Evolutionary conservation across 1,139 yeast genomes (phyloP).

Genomic region (Pichia sp.): DNA sequence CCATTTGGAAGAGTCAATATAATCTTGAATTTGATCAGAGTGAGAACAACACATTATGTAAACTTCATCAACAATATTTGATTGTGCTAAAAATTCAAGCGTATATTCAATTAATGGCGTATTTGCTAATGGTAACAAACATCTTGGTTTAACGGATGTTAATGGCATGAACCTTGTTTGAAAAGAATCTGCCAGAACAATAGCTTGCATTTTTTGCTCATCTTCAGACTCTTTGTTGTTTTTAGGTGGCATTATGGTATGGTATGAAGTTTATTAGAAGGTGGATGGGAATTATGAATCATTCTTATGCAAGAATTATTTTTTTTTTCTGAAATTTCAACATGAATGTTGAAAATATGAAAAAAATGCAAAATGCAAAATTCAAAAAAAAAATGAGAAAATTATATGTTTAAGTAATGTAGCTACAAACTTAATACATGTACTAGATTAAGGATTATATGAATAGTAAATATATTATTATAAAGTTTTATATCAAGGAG

Average conservation of each 20-base stretch:
- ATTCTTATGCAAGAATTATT: not conserved
- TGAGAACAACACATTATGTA: slow-evolving; percentile 85
- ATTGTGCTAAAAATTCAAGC: slow-evolving; percentile 83
- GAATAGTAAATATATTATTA: no score
- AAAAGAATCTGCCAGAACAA: slow-evolving; percentile 88
- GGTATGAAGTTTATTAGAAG: not conserved
- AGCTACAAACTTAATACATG: no score
- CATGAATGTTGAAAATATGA: not conserved
- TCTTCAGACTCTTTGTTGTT: slow-evolving; percentile 36
- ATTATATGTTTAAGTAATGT: no score
- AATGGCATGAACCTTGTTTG: slow-evolving; percentile 90
- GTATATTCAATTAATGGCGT: slow-evolving; percentile 94
- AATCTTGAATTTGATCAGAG: slow-evolving; percentile 78
- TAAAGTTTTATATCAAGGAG: no score
- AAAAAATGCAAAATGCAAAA: not conserved
- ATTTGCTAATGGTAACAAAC: slow-evolving; percentile 85
- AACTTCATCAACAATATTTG: slow-evolving; percentile 78
- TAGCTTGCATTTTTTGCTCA: slow-evolving; percentile 74
- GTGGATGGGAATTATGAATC: not conserved
- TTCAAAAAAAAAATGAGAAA: no score
- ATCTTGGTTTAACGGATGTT: slow-evolving; percentile 77
- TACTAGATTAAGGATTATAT: no score
- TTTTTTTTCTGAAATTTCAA: not conserved
- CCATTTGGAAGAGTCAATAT: slow-evolving; percentile 85
- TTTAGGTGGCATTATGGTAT: slow-evolving; percentile 20